These are phyloP conservation scores for Morella rubra DNA, from an alignment of 306 rosid species.

Conservation along the genomic window DNA sequence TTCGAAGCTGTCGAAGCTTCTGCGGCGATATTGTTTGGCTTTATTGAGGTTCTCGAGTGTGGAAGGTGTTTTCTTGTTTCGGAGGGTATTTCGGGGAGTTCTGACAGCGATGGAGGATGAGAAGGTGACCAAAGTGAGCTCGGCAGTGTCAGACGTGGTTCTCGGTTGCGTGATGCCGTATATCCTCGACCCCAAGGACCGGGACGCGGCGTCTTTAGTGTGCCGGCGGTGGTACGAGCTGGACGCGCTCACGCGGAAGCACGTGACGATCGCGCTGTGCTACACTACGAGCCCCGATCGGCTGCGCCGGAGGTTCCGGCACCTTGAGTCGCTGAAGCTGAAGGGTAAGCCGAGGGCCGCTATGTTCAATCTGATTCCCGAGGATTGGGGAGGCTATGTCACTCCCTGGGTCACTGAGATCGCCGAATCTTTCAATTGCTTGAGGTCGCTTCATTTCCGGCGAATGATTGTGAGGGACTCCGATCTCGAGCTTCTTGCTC, in stretches of 20 bases:
- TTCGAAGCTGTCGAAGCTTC: not conserved
- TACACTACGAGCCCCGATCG: constrained; percentile 81
- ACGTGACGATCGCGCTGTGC: constrained; percentile 89
- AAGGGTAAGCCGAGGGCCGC: constrained; percentile 97
- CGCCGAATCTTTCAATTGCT: constrained; percentile 52
- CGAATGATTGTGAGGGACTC: constrained; percentile 89
- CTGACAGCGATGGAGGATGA: constrained; percentile 39
- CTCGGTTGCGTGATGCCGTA: constrained; percentile 74
- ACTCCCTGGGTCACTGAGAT: constrained; percentile 85
- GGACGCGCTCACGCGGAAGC: constrained; percentile 87
- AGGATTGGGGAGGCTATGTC: constrained; percentile 94
- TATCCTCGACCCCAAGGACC: constrained; percentile 72
- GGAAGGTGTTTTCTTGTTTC: not conserved
- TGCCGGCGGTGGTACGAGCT: constrained; percentile 88
- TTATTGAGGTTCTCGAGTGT: not conserved
- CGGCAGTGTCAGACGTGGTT: constrained; percentile 55
- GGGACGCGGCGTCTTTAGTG: constrained; percentile 79
- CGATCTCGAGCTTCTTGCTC: constrained; percentile 72
- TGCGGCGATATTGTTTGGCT: not conserved
- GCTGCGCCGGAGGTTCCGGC: constrained; percentile 61
- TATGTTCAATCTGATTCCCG: constrained; percentile 91
- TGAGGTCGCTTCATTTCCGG: constrained; percentile 77
- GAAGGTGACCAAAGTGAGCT: constrained; percentile 6
- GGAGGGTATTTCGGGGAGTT: not conserved
- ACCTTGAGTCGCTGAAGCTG: constrained; percentile 72